A percentile compares a stretch with the other conserved stretches of the same genome.
Evolutionary conservation across 2,329 filamentous ascomycete genomes (phyloP).

Genomic region (Cladophialophora exuberans): DNA sequence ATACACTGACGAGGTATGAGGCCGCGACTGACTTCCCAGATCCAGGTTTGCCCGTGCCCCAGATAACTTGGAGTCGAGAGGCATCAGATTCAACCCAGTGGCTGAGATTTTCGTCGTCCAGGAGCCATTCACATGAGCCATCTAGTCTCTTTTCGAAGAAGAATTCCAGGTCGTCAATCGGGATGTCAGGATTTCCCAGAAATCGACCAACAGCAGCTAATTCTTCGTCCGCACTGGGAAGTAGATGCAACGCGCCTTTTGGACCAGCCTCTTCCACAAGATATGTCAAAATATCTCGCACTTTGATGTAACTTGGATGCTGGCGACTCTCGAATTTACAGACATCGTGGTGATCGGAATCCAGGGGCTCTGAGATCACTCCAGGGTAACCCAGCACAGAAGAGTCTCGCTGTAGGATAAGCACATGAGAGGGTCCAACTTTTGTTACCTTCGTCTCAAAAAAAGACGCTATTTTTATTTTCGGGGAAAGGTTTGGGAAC

Average conservation of each 20-base stretch:
- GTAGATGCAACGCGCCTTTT: background rate
- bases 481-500: conserved; percentile 45
- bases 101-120: background rate
- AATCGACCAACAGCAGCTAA: background rate
- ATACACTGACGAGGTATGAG: conserved; percentile 27
- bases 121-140: conserved; percentile 16
- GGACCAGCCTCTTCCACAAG: conserved; percentile 4
- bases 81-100: background rate
- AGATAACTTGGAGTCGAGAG: conserved; percentile 24
- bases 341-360: conserved; percentile 39
- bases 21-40: conserved; percentile 40
- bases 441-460: conserved; percentile 46
- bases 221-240: background rate
- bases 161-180: conserved; percentile 18
- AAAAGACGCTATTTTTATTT: conserved; percentile 48
- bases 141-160: conserved; percentile 14
- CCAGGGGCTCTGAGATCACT: conserved; percentile 44
- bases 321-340: conserved; percentile 35
- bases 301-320: conserved; percentile 35
- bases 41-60: conserved; percentile 36
- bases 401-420: conserved; percentile 43
- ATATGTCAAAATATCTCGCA: conserved; percentile 8
- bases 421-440: background rate
- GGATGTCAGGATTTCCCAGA: background rate
- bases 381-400: conserved; percentile 47